Conservation (phyloP, 208 protist species). For the Crithidia expoeki region DNA sequence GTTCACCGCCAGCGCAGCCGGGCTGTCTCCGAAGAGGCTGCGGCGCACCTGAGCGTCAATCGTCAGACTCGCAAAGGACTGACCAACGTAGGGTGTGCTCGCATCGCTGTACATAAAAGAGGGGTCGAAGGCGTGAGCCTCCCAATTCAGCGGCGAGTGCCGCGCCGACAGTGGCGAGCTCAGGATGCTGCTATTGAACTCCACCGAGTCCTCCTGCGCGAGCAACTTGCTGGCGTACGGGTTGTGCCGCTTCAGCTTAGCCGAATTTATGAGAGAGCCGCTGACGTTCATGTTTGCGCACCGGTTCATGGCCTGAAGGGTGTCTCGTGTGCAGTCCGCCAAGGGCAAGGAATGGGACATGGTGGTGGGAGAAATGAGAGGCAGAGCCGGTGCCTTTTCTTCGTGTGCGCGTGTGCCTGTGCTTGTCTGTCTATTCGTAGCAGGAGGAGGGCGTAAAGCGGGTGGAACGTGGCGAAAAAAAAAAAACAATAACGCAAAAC, state of each 20-base stretch:
- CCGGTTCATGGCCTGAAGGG: conserved; percentile 64
- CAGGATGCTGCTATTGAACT: conserved; percentile 30
- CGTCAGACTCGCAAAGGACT: conserved; percentile 22
- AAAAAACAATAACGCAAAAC: not conserved
- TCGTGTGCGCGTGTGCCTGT: not conserved
- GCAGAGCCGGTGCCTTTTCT: not conserved
- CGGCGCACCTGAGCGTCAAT: conserved; percentile 21
- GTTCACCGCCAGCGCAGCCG: conserved; percentile 4
- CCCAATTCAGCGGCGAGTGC: conserved; percentile 32
- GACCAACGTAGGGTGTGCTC: conserved; percentile 23
- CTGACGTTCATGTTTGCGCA: conserved; percentile 12
- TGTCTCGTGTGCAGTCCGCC: conserved; percentile 67
- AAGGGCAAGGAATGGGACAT: conserved; percentile 39
- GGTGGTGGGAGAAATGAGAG: not conserved
- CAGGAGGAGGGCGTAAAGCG: no score
- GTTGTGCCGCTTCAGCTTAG: conserved; percentile 51
- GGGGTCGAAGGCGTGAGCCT: conserved; percentile 32
- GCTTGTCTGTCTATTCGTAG: no score
- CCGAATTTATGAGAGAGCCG: conserved; percentile 16
- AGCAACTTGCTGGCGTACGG: conserved; percentile 63
- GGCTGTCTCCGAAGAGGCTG: conserved; percentile 25
- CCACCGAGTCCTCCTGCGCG: conserved; percentile 42
- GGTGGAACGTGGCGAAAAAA: not conserved
- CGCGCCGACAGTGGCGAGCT: conserved; percentile 24
- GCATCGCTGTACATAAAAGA: conserved; percentile 27